Base-by-base conservation (phyloP, 345 rosid species). In the Physaria fendleri region DNA sequence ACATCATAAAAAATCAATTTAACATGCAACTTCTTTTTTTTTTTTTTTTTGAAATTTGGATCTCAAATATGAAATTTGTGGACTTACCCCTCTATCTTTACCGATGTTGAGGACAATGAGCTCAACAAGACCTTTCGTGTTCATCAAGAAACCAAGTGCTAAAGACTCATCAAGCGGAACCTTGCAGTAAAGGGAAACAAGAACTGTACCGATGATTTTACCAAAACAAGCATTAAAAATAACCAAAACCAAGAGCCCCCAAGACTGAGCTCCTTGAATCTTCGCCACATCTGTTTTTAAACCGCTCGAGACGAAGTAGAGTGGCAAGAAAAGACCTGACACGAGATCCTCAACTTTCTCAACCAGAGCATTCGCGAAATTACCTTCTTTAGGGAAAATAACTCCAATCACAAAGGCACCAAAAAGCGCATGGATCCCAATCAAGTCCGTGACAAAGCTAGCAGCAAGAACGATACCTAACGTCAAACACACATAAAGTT, bases 61-160 rank as follows among this genome's bases (percentile, higher is more conserved):
- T 4, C 5, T 15, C 0, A 15, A 8, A 0, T 27, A 8, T 28
- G 23, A 38, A 51, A 6, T 33, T 11, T 13, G 13, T 38, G 18
- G 20, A 41, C 69, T 46, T 51, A 77, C 81, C 52, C 76, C 76
- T 55, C 74, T 59, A 50, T 79, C 86, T 69, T 68, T 77, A 61
- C 90, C 90, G 24, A 84, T 81, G 71, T 84, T 81, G 38, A 81
- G 85, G 20, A 81, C 89, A 49, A 59, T 52, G 8, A 38, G 71
- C 20, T 71, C 71, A 22, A 66, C 73, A 22, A 72, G 67, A 0
- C 86, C 90, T 74, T 81, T 84, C 4, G 90, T 81, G 60, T 84
- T 84, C 90, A 84, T 84, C 63, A 84, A 64, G 38, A 83, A 66
- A 6, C 84, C 89, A 1, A 83, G 82, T 3, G 78, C 76, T 60